Evolutionary conservation across 768 basidiomycete genomes (phyloP).

Genomic region (Hericium erinaceus): DNA sequence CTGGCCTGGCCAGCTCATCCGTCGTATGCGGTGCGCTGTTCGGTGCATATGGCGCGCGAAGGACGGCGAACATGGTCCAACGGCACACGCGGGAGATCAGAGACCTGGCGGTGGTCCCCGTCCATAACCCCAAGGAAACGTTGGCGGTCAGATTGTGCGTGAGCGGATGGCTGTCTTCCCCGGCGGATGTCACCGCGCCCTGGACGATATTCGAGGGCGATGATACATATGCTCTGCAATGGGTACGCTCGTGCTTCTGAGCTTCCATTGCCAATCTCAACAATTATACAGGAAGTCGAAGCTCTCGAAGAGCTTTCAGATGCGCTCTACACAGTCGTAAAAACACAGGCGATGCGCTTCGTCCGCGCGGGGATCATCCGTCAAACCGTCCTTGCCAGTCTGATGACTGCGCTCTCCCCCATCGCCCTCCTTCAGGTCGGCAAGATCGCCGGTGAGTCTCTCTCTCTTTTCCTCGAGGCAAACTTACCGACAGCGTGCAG

Average conservation of each 20-base stretch:
- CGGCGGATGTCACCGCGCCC: conserved; percentile 38
- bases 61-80: conserved; percentile 38
- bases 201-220: conserved; percentile 42
- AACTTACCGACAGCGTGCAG: conserved; percentile 18
- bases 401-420: conserved; percentile 43
- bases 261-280: no score
- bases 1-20: conserved; percentile 44
- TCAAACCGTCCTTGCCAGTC: conserved; percentile 39
- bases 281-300: conserved; percentile 38
- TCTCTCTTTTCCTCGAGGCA: background rate
- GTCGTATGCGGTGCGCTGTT: conserved; percentile 51
- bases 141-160: conserved; percentile 45
- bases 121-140: conserved; percentile 30
- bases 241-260: conserved; percentile 28
- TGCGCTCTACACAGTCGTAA: conserved; percentile 35
- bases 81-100: conserved; percentile 42
- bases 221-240: conserved; percentile 48
- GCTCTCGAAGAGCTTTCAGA: conserved; percentile 40
- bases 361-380: conserved; percentile 38
- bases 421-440: conserved; percentile 41
- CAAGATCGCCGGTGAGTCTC: conserved; percentile 38
- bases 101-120: conserved; percentile 44
- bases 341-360: conserved; percentile 41
- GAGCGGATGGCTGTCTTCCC: conserved; percentile 42
- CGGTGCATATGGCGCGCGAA: conserved; percentile 44